Conservation (phyloP, 2,329 filamentous ascomycete species). For the Colletotrichum chrysophilum region DNA sequence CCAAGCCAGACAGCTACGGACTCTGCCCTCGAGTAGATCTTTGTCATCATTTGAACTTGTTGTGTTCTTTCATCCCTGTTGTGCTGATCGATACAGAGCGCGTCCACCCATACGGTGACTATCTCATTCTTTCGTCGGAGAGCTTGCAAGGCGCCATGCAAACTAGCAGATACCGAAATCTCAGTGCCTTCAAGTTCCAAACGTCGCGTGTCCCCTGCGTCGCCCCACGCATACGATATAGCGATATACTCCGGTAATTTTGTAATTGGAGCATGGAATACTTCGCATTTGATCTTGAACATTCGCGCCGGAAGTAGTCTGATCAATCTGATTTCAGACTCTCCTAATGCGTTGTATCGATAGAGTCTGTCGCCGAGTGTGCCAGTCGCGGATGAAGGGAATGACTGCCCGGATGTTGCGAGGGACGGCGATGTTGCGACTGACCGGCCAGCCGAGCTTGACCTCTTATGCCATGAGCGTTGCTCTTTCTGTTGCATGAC, state of each 20-base stretch:
- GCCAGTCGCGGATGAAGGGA: background rate
- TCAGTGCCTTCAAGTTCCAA: slow-evolving; percentile 17
- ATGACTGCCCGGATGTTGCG: background rate
- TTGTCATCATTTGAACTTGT: slow-evolving; percentile 19
- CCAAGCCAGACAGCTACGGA: slow-evolving; percentile 27
- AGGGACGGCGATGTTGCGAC: background rate
- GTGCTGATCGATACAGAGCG: slow-evolving; percentile 24
- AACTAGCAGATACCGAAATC: slow-evolving; percentile 22
- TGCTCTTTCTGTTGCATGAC: background rate
- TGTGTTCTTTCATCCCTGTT: background rate
- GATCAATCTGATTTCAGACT: slow-evolving; percentile 15
- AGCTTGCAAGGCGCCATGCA: slow-evolving; percentile 24
- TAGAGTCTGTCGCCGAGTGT: background rate
- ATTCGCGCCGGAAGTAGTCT: slow-evolving; percentile 20
- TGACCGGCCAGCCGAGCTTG: background rate
- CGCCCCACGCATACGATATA: slow-evolving; percentile 39
- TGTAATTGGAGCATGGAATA: slow-evolving; percentile 12
- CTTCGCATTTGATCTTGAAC: slow-evolving; percentile 20
- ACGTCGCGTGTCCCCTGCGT: slow-evolving; percentile 25
- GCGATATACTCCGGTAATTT: slow-evolving; percentile 29
- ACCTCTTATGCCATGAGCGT: background rate
- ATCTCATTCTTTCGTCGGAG: slow-evolving; percentile 13
- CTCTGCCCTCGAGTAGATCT: slow-evolving; percentile 24
- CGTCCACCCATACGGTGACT: slow-evolving; percentile 29
- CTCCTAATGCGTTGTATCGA: background rate